Evolutionary conservation across 768 basidiomycete genomes (phyloP).

Genomic region (Lanmaoa pseudosensibilis): DNA sequence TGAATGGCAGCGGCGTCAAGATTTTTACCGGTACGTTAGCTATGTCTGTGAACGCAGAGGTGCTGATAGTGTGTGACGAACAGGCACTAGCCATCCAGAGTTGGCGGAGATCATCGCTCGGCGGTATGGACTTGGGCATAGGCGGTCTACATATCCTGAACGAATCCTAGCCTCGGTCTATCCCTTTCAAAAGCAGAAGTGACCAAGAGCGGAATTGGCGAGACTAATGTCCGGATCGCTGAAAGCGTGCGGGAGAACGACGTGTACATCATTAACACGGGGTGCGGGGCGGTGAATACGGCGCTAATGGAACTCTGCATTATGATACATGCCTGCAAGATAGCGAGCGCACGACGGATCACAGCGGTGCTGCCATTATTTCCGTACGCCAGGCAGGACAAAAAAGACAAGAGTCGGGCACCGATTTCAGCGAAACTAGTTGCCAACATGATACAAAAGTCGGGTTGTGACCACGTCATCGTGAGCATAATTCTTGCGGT

Average conservation of each 20-base stretch:
- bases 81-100: conserved; percentile 94
- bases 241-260: conserved; percentile 98
- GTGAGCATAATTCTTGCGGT: conserved; percentile 47
- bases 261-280: conserved; percentile 97
- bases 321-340: conserved; percentile 99
- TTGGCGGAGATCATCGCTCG: conserved; percentile 91
- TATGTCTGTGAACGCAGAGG: background rate
- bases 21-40: conserved; percentile 52
- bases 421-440: conserved; percentile 98
- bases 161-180: conserved; percentile 72
- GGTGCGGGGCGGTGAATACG: conserved; percentile 84
- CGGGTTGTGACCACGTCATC: conserved; percentile 96
- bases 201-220: conserved; percentile 85
- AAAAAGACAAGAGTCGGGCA: conserved; percentile 98
- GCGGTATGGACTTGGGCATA: conserved; percentile 52
- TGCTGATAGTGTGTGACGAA: conserved; percentile 1
- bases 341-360: conserved; percentile 96
- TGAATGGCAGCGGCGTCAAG: conserved; percentile 59
- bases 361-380: conserved; percentile 98
- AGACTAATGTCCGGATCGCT: conserved; percentile 86
- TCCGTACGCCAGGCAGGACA: conserved; percentile 97
- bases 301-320: conserved; percentile 98
- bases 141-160: conserved; percentile 25
- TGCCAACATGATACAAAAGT: conserved; percentile 93
- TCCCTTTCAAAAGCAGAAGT: conserved; percentile 86